Base-by-base conservation (phyloP, 2,329 filamentous ascomycete species). In the Ophiocordyceps sinensis region DNA sequence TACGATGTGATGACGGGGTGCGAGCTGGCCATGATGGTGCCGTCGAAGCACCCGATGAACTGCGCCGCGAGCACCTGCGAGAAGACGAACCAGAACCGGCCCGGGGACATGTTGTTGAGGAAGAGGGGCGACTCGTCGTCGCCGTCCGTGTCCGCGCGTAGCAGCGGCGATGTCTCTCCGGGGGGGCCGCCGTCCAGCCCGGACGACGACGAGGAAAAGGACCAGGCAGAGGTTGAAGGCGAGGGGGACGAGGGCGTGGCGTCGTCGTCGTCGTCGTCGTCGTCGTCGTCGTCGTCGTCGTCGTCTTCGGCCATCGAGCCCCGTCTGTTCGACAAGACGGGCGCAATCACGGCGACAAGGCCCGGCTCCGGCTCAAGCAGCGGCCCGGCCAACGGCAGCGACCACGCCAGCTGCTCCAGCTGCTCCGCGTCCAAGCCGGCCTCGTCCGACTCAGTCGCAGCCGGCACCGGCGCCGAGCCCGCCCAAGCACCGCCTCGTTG, bases 1-100 rank as follows among this genome's bases (percentile, higher is more conserved):
- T 88, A 77, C 1, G 82, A 86, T 0, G 83, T 87, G 45, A 89
- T 86, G 43, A 85, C 81, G 0, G 84, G 83, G 57, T 91, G 84
- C 35, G 73, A 80, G 3, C 82, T 85, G 5, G 82, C 82, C 82
- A 89, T 87, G 48, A 89, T 73, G 4, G 83, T 89, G 11, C 75
- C 72, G 63, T 89, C 85, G 53, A 89, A 88, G 55, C 68, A 77
- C 29, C 65, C 63, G 14, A 78, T 64, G 46, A 79, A 73, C 51
- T 74, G 73, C 5, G 67, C 66, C n/a, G 70, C 53, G 45, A 81
- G 59, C 37, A 82, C 65, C 39, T 72, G 71, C 6, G 61, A 49
- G 53, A 82, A 83, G 42, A 82, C 73, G 45, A 75, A 53, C 70
- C 74, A 77, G 61, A 84, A 83, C 28, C 68, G 65, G 8, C 61